These are phyloP conservation scores for Hyphopichia wangnamkhiaoensis DNA, from an alignment of 1,139 yeast species.

Conservation along the genomic window DNA sequence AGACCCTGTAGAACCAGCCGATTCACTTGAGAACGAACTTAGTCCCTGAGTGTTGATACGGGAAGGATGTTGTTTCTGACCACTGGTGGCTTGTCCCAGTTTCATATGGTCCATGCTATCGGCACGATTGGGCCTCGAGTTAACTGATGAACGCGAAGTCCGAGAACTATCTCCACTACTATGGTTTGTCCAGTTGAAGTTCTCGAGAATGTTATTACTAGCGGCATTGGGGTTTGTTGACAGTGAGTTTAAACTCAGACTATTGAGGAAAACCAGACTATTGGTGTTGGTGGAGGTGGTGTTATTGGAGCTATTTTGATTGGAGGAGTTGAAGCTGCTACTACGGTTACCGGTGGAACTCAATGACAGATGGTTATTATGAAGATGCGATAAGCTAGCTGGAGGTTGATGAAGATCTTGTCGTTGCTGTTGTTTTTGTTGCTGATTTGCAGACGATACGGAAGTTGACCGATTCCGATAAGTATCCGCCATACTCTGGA, in stretches of 20 bases:
- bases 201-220: slow-evolving; percentile 1
- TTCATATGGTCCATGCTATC: too few species aligned
- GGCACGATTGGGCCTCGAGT: not conserved
- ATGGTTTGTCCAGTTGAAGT: slow-evolving; percentile 4
- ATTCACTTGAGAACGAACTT: too few species aligned
- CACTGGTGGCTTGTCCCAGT: too few species aligned
- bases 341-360: too few species aligned
- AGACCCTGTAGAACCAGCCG: not conserved
- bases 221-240: not conserved
- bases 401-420: not conserved
- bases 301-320: not conserved
- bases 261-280: not conserved
- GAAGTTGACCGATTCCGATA: not conserved
- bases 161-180: not conserved
- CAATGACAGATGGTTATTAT: too few species aligned
- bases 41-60: too few species aligned
- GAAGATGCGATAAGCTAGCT: not conserved
- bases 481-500: too few species aligned
- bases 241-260: not conserved
- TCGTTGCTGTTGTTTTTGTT: not conserved
- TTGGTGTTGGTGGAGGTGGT: not conserved
- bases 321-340: slow-evolving; percentile 1
- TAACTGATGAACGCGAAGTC: not conserved
- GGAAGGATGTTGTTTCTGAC: too few species aligned
- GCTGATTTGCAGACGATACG: not conserved